Evolutionary conservation across 2,329 filamentous ascomycete genomes (phyloP).

Genomic region (Diaporthe sp.): DNA sequence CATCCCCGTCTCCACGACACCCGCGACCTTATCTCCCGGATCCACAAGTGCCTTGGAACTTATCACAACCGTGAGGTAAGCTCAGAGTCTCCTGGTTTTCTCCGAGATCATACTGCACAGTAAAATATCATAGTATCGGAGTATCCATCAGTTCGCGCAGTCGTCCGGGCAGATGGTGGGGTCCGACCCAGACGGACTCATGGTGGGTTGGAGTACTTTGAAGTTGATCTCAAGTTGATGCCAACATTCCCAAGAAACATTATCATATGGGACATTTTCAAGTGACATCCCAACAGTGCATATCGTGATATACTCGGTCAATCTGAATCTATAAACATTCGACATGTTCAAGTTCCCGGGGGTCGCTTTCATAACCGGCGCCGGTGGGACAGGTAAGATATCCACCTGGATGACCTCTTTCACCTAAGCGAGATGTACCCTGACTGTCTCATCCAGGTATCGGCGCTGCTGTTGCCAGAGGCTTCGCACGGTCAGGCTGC

Average conservation of each 20-base stretch:
- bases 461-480: slow-evolving; percentile 65
- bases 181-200: not conserved
- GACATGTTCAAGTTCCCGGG: slow-evolving; percentile 37
- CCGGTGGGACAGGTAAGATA: slow-evolving; percentile 59
- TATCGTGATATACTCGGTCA: not conserved
- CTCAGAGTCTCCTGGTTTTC: not conserved
- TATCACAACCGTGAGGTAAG: not conserved
- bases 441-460: slow-evolving; percentile 58
- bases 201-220: not conserved
- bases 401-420: not conserved
- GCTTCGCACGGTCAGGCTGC: slow-evolving; percentile 65
- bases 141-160: too few species aligned
- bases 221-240: not conserved
- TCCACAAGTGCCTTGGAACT: not conserved
- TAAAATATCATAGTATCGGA: too few species aligned
- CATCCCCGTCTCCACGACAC: not conserved
- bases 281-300: rapidly evolving
- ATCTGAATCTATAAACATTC: not conserved
- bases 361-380: slow-evolving; percentile 60
- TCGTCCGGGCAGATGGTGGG: not conserved
- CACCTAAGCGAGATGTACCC: not conserved
- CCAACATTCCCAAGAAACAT: not conserved
- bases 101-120: not conserved
- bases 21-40: not conserved
- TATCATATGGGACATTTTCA: not conserved